Evolutionary conservation across 305 asterid genomes (phyloP).

Genomic region (Vinca major): DNA sequence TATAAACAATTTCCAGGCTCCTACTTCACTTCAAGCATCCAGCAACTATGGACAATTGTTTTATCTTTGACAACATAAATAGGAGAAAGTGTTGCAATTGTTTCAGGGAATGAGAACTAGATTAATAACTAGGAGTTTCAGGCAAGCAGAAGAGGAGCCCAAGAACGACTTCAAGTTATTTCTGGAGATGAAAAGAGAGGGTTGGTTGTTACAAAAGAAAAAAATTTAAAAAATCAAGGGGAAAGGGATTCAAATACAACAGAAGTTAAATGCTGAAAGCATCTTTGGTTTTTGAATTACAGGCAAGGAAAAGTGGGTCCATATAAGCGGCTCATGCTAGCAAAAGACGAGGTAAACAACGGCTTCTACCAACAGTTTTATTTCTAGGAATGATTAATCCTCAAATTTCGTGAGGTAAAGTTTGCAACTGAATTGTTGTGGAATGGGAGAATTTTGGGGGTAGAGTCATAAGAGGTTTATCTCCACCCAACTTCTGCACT

Average conservation of each 20-base stretch:
- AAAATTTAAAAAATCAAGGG: background rate
- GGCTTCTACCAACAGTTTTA: background rate
- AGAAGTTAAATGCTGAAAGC: background rate
- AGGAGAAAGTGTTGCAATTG: background rate
- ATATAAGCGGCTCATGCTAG: background rate
- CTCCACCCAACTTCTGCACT: constrained; percentile 40
- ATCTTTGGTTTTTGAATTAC: constrained; percentile 2
- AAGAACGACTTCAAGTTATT: background rate
- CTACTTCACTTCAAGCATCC: background rate
- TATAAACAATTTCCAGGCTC: background rate
- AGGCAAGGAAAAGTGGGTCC: background rate
- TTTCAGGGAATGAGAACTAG: background rate
- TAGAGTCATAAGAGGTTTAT: constrained; percentile 40
- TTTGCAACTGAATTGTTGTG: constrained; percentile 1
- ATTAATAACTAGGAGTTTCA: background rate
- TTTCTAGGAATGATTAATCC: background rate
- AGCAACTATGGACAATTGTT: background rate
- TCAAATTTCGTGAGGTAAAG: background rate
- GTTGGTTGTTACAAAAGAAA: background rate
- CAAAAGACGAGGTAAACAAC: background rate
- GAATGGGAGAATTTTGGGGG: constrained; percentile 45
- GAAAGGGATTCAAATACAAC: background rate
- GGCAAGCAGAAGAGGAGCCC: background rate
- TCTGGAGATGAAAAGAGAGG: background rate
- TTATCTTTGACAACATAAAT: background rate